Evolutionary conservation across 495 filamentous ascomycete genomes (phyloP).

Genomic region (Darksidea phi): DNA sequence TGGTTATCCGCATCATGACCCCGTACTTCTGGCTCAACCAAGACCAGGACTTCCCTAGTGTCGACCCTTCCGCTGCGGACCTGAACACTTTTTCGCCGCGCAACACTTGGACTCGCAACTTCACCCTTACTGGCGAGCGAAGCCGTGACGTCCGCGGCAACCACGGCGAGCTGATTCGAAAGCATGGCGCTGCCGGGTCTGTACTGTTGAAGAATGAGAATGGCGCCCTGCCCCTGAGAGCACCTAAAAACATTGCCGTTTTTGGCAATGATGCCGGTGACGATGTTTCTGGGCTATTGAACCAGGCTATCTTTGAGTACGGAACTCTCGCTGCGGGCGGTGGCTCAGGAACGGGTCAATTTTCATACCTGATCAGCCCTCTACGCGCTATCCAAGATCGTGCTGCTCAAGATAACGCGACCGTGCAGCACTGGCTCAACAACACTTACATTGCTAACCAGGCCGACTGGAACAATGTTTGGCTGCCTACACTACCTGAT

Average conservation of each 20-base stretch:
- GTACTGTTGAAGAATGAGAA: constrained; percentile 66
- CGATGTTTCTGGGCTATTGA: not conserved
- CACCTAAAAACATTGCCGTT: constrained; percentile 54
- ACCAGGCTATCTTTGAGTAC: not conserved
- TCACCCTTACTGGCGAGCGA: constrained; percentile 9
- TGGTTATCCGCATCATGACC: constrained; percentile 37
- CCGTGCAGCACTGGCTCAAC: not conserved
- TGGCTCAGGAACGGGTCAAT: not conserved
- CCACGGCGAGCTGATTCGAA: constrained; percentile 52
- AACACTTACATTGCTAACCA: not conserved
- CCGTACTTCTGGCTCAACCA: constrained; percentile 41
- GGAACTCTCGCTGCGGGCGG: not conserved
- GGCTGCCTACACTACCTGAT: not conserved
- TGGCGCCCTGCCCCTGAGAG: constrained; percentile 53
- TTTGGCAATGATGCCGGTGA: constrained; percentile 63
- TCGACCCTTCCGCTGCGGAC: too few species aligned
- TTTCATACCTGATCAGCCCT: not conserved
- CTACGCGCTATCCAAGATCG: not conserved
- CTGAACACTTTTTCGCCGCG: too few species aligned
- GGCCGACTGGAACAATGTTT: not conserved
- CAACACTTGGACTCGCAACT: constrained; percentile 9
- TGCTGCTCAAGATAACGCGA: not conserved
- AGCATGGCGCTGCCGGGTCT: constrained; percentile 55
- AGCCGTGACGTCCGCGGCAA: constrained; percentile 52
- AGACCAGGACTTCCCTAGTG: constrained; percentile 17